Base-by-base conservation (phyloP, 73 alveolate genomes). In the Breviolum minutum region DNA sequence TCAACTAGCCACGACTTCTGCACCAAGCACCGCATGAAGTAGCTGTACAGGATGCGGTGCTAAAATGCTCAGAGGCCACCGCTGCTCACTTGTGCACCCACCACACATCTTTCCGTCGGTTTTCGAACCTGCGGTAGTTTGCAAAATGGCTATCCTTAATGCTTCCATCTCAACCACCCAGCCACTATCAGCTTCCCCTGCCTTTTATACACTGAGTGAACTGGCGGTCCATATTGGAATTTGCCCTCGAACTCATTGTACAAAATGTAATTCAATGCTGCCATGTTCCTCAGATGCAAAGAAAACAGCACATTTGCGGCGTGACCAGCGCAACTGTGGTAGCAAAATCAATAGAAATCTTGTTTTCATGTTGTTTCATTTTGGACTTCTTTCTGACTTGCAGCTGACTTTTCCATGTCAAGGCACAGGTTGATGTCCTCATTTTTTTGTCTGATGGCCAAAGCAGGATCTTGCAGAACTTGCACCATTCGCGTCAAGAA, bases 141-240 rank as follows among this genome's bases (percentile, higher is more conserved):
- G 26, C 91, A 29, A 48, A 71, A 71, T 71, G 81, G 30, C 19
- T 8, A 71, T 1, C 19, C 32, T 20, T 1, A 17, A 17, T 30
- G 1, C 91, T 14, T 17, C 17, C 79, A 84, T 40, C 54, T 2
- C 54, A 40, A 3, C 54, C 54, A 40, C 54, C 54, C 54, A 40
- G 54, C 54, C 54, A 74, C 13, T n/a, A 40, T 76, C n/a, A 22
- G 85, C 85, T 22, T 22, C 60, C 94, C 64, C n/a, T 60, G 94
- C 94, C 94, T 87, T 30, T 87, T 87, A 54, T 87, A 87, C 95
- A 87, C 95, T 60, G 95, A 87, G 32, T 87, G 95, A 16, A 87
- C 83, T n/a, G 95, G 95, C 63, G 95, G 84, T 87, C 95, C 95
- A 87, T 87, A 87, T 68, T 63, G 81, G 83, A 87, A 68, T 22